Evolutionary conservation across 441 rosid species (phyloP).

Genomic region (Erodium moschatum): DNA sequence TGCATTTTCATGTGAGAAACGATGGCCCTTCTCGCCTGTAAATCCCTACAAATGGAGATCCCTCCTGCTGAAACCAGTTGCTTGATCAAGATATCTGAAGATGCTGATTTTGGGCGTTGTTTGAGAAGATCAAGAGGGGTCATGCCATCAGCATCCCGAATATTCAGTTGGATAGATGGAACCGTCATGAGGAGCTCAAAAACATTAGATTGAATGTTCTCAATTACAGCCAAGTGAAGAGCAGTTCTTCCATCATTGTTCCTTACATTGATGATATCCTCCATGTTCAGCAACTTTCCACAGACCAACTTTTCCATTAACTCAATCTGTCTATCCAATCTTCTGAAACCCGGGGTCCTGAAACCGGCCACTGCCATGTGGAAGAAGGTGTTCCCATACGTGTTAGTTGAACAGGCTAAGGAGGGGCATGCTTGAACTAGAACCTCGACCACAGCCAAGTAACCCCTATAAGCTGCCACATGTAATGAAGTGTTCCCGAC

Average conservation of each 20-base stretch:
- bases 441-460: constrained; percentile 44
- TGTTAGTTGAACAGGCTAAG: constrained; percentile 36
- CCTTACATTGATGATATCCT: constrained; percentile 48
- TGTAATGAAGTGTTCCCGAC: constrained; percentile 80
- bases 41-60: constrained; percentile 39
- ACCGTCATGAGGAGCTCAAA: constrained; percentile 62
- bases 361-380: constrained; percentile 82
- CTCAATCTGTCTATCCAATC: constrained; percentile 67
- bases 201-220: constrained; percentile 47
- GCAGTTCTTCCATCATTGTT: constrained; percentile 70
- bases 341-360: constrained; percentile 58
- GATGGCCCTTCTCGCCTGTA: constrained; percentile 29
- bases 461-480: constrained; percentile 69
- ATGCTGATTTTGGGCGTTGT: constrained; percentile 52
- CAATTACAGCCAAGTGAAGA: constrained; percentile 70
- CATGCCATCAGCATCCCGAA: constrained; percentile 57
- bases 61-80: constrained; percentile 79
- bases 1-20: constrained; percentile 47
- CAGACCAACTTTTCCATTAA: constrained; percentile 46
- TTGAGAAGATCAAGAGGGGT: constrained; percentile 75
- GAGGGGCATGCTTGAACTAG: constrained; percentile 43
- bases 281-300: constrained; percentile 35
- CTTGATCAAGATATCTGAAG: constrained; percentile 69
- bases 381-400: constrained; percentile 67
- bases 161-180: constrained; percentile 48